Base-by-base conservation (phyloP, 805 yeast species). In the Myxozyma neglecta region DNA sequence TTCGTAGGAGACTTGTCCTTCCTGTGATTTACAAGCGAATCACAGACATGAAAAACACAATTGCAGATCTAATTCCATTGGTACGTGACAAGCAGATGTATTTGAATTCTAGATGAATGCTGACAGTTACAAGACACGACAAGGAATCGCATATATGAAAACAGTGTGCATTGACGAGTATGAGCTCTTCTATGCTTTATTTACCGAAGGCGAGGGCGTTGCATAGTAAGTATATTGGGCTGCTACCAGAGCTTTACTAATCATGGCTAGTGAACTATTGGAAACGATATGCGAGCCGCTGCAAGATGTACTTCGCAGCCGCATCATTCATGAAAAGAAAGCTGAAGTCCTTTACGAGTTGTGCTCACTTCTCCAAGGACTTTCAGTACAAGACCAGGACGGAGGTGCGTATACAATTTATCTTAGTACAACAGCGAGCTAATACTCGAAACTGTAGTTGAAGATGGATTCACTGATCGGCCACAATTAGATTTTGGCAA, bases 311-410 rank as follows among this genome's bases (percentile, higher is more conserved):
- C 72, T 90, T 40, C 80, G 97, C 65, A 82, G 85, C 60, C 79
- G 81, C 52, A 83, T 90, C 1, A 77, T 91, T 46, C 82, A 87
- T 60, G 97, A 92, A 71, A 77, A 81, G 13, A 85, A 85, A 65
- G 85, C 93, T 34, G 78, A 80, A 29, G 79, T 79, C 10, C 75
- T 94, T 29, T 89, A 97, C 74, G 96, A 90, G 69, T 76, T 90
- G 47, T 84, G 91, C 1, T 81, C 88, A 0, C 74, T 90, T 39
- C 75, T 91, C 35, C 88, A 58, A 60, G 64, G 51, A 29, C 57
- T 40, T 68, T 68, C 52, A 71, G 73, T n/a, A 68, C 56, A 74
- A 70, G 72, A 68, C 39, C 63, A 57, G 11, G 66, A 63, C n/a
- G 61, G 57, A 6, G 35, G 60, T 61, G 39, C 39, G 42, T 24